Evolutionary conservation across 2,329 filamentous ascomycete species (phyloP).

Genomic region (Dothiorella sarmentorum): DNA sequence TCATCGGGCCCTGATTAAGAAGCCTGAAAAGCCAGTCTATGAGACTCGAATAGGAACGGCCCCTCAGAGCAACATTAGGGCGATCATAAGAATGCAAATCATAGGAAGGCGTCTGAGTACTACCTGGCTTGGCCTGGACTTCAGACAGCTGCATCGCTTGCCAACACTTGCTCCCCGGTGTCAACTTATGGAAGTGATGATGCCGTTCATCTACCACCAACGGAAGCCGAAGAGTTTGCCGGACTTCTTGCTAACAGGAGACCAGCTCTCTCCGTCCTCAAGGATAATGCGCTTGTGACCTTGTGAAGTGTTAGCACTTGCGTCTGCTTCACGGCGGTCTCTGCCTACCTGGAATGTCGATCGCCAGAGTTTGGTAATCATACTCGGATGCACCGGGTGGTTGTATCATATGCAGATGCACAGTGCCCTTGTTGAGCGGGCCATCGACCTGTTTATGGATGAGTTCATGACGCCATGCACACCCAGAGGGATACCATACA

Average conservation of each 20-base stretch:
- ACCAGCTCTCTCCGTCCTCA: conserved; percentile 8
- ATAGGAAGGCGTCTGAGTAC: no score
- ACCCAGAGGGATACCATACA: conserved; percentile 39
- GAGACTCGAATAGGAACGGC: background rate
- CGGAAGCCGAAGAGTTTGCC: conserved; percentile 16
- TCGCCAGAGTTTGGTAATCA: conserved; percentile 73
- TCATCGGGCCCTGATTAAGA: no score
- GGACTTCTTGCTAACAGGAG: conserved; percentile 1
- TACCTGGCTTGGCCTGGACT: no score
- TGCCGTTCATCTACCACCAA: conserved; percentile 13
- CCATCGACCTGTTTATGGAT: conserved; percentile 64
- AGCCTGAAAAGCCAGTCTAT: no score
- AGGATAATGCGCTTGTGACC: conserved; percentile 15
- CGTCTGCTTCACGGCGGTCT: background rate
- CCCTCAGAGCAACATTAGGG: no score
- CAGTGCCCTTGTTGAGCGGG: conserved; percentile 67
- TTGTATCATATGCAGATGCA: conserved; percentile 74
- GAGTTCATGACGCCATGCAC: background rate
- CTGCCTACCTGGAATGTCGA: conserved; percentile 69
- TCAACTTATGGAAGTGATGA: no score
- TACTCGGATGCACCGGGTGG: conserved; percentile 62
- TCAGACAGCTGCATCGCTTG: no score
- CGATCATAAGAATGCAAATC: no score
- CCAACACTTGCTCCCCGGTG: no score
- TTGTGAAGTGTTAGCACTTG: background rate